Evolutionary conservation across 176 grass and related monocot species (phyloP).

Genomic region (Dactylis glomerata): DNA sequence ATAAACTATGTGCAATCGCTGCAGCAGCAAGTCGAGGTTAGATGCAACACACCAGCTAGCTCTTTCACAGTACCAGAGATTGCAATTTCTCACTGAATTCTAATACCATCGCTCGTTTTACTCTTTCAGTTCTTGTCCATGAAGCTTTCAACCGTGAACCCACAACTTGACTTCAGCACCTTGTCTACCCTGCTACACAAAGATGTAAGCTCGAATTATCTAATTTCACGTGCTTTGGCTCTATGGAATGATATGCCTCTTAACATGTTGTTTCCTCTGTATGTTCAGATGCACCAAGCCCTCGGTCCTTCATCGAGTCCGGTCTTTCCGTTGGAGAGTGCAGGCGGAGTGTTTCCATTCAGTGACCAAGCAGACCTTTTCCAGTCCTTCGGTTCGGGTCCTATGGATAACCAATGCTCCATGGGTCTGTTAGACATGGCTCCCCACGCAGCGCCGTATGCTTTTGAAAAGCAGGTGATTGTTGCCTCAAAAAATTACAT

Average conservation of each 20-base stretch:
- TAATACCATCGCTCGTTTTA: neutral
- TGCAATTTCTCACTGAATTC: slow-evolving; percentile 16
- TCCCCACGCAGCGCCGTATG: slow-evolving; percentile 37
- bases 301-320: slow-evolving; percentile 38
- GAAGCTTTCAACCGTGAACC: slow-evolving; percentile 95
- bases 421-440: slow-evolving; percentile 46
- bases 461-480: slow-evolving; percentile 84
- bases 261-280: slow-evolving; percentile 1
- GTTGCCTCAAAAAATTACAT: neutral
- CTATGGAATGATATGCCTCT: neutral
- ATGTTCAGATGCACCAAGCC: slow-evolving; percentile 71
- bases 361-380: slow-evolving; percentile 41
- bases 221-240: neutral
- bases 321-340: slow-evolving; percentile 62
- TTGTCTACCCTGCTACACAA: slow-evolving; percentile 66
- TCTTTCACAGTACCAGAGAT: neutral
- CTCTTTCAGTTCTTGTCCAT: slow-evolving; percentile 89
- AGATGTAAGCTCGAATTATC: slow-evolving; percentile 63
- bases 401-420: slow-evolving; percentile 40
- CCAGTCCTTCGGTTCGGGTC: slow-evolving; percentile 17
- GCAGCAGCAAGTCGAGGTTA: slow-evolving; percentile 89
- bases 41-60: neutral
- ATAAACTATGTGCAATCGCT: slow-evolving; percentile 93
- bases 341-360: slow-evolving; percentile 50
- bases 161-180: slow-evolving; percentile 62